These are phyloP conservation scores for Meyerozyma elateridarum DNA, from an alignment of 1,139 yeast species.

Conservation along the genomic window DNA sequence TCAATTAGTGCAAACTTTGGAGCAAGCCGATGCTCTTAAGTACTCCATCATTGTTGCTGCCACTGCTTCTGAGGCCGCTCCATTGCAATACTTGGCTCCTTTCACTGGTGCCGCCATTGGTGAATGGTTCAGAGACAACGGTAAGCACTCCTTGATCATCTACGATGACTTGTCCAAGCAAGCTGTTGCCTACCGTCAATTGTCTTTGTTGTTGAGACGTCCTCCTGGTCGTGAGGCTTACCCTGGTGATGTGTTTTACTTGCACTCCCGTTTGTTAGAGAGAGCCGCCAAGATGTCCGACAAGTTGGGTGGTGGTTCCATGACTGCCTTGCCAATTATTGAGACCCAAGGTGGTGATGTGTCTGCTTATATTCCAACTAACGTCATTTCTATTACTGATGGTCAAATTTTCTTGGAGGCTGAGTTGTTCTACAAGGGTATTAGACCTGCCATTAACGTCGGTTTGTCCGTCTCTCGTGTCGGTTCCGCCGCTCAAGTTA, in stretches of 20 bases:
- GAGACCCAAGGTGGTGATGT: slow-evolving; percentile 99
- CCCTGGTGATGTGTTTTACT: slow-evolving; percentile 97
- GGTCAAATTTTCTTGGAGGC: slow-evolving; percentile 99
- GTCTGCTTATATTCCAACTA: slow-evolving; percentile 95
- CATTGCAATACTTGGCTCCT: slow-evolving; percentile 99
- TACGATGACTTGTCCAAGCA: slow-evolving; percentile 98
- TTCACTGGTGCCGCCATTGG: slow-evolving; percentile 99
- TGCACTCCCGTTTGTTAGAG: slow-evolving; percentile 92
- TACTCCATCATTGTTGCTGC: slow-evolving; percentile 98
- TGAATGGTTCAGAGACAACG: slow-evolving; percentile 99
- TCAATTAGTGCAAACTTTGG: slow-evolving; percentile 98
- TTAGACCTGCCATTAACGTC: slow-evolving; percentile 99
- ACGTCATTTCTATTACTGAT: slow-evolving; percentile 94
- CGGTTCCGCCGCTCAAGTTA: slow-evolving; percentile 99
- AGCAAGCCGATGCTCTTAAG: slow-evolving; percentile 96
- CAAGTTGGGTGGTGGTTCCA: slow-evolving; percentile 85
- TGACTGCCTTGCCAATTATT: slow-evolving; percentile 93
- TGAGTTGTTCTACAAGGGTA: slow-evolving; percentile 99
- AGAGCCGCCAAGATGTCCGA: slow-evolving; percentile 98
- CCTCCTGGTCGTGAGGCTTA: slow-evolving; percentile 97
- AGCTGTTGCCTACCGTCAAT: slow-evolving; percentile 99
- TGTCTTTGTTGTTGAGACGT: slow-evolving; percentile 95
- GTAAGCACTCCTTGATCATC: slow-evolving; percentile 94
- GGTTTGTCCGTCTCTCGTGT: slow-evolving; percentile 99
- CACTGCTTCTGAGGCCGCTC: slow-evolving; percentile 99